These are phyloP conservation scores for Ophiostoma sp. DNA, from an alignment of 2,329 filamentous ascomycete genomes.

Conservation along the genomic window DNA sequence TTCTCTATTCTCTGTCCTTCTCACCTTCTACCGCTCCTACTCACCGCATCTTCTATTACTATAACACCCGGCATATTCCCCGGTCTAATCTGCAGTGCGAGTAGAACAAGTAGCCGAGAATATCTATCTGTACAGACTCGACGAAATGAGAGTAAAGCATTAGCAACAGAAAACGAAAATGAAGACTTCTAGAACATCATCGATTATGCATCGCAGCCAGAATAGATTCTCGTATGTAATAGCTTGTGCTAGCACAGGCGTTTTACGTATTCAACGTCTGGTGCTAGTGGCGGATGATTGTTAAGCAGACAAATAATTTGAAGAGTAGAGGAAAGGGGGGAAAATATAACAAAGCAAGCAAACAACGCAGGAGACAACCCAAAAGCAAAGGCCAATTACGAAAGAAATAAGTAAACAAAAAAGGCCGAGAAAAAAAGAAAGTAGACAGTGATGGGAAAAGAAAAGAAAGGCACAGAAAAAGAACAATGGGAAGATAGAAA, in stretches of 20 bases:
- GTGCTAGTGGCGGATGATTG: not conserved
- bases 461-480: too few relatives aligned
- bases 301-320: too few relatives aligned
- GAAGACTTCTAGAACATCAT: not conserved
- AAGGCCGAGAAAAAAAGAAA: too few relatives aligned
- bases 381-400: too few relatives aligned
- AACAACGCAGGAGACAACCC: not conserved
- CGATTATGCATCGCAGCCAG: not conserved
- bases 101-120: not conserved
- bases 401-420: too few relatives aligned
- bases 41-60: not conserved
- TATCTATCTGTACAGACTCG: too few relatives aligned
- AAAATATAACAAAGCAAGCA: not conserved
- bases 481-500: too few relatives aligned
- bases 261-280: slow-evolving; percentile 5
- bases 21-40: not conserved
- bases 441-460: too few relatives aligned
- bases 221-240: slow-evolving; percentile 3
- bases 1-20: not conserved
- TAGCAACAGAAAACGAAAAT: too few relatives aligned
- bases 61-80: not conserved
- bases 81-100: not conserved
- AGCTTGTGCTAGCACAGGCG: not conserved
- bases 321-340: not conserved
- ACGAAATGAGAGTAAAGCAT: too few relatives aligned